Percentiles rank a stretch among this genome's conserved stretches.
These are phyloP conservation scores for Calonectria hongkongensis DNA, from an alignment of 2,329 filamentous ascomycete species.

Conservation along the genomic window DNA sequence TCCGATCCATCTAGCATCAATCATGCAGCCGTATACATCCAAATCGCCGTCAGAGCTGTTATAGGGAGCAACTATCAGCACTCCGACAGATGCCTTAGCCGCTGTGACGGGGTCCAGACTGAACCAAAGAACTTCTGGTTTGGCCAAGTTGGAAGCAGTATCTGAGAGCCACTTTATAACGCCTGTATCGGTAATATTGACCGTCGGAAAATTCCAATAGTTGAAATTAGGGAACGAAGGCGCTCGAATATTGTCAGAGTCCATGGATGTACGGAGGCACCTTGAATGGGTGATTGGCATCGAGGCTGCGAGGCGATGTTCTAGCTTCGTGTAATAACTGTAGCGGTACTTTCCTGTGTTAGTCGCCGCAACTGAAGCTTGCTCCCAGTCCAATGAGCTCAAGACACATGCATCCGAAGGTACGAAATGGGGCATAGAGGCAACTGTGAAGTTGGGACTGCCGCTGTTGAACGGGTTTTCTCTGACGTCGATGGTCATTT, in stretches of 20 bases:
- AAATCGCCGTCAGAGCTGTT: slow-evolving; percentile 29
- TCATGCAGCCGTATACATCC: slow-evolving; percentile 49
- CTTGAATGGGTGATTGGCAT: slow-evolving; percentile 45
- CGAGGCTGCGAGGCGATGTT: slow-evolving; percentile 39
- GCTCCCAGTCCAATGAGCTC: slow-evolving; percentile 47
- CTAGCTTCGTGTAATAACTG: slow-evolving; percentile 42
- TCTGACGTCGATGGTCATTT: slow-evolving; percentile 42
- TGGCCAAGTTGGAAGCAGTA: slow-evolving; percentile 3
- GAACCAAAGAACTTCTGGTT: slow-evolving; percentile 46
- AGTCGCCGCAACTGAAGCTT: slow-evolving; percentile 43
- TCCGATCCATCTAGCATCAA: slow-evolving; percentile 44
- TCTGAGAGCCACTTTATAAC: slow-evolving; percentile 40
- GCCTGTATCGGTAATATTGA: slow-evolving; percentile 35
- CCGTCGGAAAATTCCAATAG: slow-evolving; percentile 31
- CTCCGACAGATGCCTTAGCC: slow-evolving; percentile 42
- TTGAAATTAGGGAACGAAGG: slow-evolving; percentile 44
- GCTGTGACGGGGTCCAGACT: slow-evolving; percentile 38
- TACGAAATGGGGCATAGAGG: slow-evolving; percentile 47
- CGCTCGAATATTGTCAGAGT: not conserved
- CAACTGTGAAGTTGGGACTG: slow-evolving; percentile 47
- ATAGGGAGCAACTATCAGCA: slow-evolving; percentile 35
- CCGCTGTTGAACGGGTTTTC: slow-evolving; percentile 44
- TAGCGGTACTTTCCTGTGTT: slow-evolving; percentile 41
- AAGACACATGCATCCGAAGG: slow-evolving; percentile 43
- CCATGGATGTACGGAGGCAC: slow-evolving; percentile 44